phyloP scores from a whole-genome alignment of 2,329 filamentous ascomycete genomes.

The Neopestalotiopsis sp. region DNA sequence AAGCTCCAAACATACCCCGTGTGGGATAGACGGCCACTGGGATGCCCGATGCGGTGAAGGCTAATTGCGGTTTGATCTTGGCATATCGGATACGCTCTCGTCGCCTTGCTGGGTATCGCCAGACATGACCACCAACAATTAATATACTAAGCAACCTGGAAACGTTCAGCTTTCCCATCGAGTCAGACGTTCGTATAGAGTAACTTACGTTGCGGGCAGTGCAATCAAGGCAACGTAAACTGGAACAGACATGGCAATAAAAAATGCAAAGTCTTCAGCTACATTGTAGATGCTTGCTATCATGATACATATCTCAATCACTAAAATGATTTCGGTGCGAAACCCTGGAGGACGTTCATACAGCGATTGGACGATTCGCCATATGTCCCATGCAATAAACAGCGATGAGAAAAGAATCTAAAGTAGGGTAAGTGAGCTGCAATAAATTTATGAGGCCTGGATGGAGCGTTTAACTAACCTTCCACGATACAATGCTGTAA shows the following conservation, averaged over 20 bases:
- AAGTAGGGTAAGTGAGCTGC: not conserved
- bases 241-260: not conserved
- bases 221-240: not conserved
- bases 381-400: not conserved
- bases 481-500: not conserved
- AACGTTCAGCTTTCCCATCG: not conserved
- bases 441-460: not conserved
- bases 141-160: not conserved
- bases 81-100: not conserved
- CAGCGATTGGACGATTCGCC: not conserved
- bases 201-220: not conserved
- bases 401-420: not conserved
- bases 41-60: not conserved
- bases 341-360: not conserved
- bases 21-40: not conserved
- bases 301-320: not conserved
- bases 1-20: not conserved
- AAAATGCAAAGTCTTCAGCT: not conserved
- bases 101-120: not conserved
- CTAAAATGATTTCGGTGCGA: not conserved
- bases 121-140: not conserved
- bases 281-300: not conserved
- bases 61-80: not conserved
- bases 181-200: not conserved
- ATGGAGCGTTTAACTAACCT: not conserved